Evolutionary conservation across 148 eudicot species (phyloP), one percentile per base, ranked within the genome.

Genomic region (Nepenthes gracilis): DNA sequence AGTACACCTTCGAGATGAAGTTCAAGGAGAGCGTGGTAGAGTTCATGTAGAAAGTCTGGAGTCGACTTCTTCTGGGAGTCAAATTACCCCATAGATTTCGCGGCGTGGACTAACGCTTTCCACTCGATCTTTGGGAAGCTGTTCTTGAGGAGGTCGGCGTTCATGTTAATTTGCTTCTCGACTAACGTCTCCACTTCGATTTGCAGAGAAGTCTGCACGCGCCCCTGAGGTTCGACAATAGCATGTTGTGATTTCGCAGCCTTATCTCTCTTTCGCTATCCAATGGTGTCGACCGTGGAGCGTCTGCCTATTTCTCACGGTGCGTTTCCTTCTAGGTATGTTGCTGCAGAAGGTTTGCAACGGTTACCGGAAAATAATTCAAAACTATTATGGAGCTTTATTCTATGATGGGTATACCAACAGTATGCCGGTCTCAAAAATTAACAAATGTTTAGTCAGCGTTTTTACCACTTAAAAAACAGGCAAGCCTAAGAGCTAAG

Each of bases 201-300:
- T 53, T 57, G 64, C 12, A 93, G 99, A 96, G 66, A 84, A 93
- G 48, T 96, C 96, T 81, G 1, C 73, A 59, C 1, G 89, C 99
- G 4, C 99, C 97, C 70, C 89, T 94, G 64, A 94, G 83, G 82
- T 89, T 89, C 1, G 89, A 93, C 0, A 96, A 82, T 1, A 93
- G 74, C 99, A 93, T 93, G 80, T 89, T 93, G 83, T 86, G 99
- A 5, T 96, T 93, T 48, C 89, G 68, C 8, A 90, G 96, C 78
- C 91, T 82, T 96, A 93, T 93, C 76, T 60, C 60, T 45, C 52
- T 38, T 51, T 54, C 34, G 35, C 37, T 47, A 37, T 53, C 53
- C 23, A 23, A 23, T 23, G 23, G 23, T 23, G 23, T 49, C 34
- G 15, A 35, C 34, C 53, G 55, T 0, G 6, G 4, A 4, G 4